Conservation (phyloP, 768 basidiomycete species). For the Tubosaeta sp. region DNA sequence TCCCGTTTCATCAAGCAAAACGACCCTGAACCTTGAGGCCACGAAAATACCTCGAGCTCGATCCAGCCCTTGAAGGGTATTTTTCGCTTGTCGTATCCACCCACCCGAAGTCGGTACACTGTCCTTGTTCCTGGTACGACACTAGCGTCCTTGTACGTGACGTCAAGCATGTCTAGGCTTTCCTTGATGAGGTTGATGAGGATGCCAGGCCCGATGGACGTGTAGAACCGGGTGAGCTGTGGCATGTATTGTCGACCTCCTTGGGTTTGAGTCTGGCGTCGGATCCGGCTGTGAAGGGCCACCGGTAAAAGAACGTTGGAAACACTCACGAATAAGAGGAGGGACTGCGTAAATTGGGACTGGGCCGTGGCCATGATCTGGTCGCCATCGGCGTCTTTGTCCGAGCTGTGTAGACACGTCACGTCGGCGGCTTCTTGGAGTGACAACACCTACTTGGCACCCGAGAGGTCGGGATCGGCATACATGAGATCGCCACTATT, state of each 20-base stretch:
- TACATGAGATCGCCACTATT: constrained; percentile 71
- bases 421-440: background rate
- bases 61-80: constrained; percentile 72
- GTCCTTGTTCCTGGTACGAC: constrained; percentile 12
- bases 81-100: constrained; percentile 62
- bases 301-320: background rate
- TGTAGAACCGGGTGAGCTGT: constrained; percentile 79
- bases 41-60: constrained; percentile 58
- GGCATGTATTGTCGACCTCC: constrained; percentile 67
- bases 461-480: constrained; percentile 52
- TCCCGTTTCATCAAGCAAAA: constrained; percentile 72
- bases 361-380: constrained; percentile 54
- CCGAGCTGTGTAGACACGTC: constrained; percentile 7
- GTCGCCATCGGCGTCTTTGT: constrained; percentile 53
- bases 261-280: constrained; percentile 74
- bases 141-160: constrained; percentile 46
- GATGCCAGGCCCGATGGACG: constrained; percentile 47
- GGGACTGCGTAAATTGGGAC: constrained; percentile 75
- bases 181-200: constrained; percentile 54
- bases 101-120: constrained; percentile 50
- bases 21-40: constrained; percentile 46
- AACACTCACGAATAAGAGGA: constrained; percentile 72
- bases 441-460: constrained; percentile 27
- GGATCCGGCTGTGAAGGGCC: background rate
- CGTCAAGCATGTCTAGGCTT: constrained; percentile 44